Conservation (phyloP, 257 asterid genomes). For the Petunia secreta region DNA sequence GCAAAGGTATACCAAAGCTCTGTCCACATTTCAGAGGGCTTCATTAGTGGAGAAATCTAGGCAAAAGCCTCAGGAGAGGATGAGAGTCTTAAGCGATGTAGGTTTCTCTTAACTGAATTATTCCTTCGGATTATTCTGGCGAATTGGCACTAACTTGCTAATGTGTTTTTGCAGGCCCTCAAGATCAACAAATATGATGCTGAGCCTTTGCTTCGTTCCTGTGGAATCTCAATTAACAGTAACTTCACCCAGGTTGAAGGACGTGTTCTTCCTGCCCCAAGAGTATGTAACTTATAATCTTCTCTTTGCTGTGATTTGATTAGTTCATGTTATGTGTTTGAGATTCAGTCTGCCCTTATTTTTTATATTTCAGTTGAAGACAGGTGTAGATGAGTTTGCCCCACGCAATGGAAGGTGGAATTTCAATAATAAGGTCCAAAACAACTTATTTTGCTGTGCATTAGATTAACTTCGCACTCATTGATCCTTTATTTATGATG, state of each 20-base stretch:
- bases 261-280: slow-evolving; percentile 78
- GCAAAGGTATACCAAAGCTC: slow-evolving; percentile 87
- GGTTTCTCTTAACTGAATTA: slow-evolving; percentile 6
- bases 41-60: slow-evolving; percentile 87
- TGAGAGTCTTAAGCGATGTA: slow-evolving; percentile 67
- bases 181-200: slow-evolving; percentile 74
- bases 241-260: slow-evolving; percentile 85
- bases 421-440: slow-evolving; percentile 69
- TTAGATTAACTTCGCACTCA: not conserved
- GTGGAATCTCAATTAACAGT: slow-evolving; percentile 68
- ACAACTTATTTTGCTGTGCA: not conserved
- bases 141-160: slow-evolving; percentile 9
- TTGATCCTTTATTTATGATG: not conserved
- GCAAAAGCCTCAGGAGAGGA: slow-evolving; percentile 90
- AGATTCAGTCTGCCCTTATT: not conserved
- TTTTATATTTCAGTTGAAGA: slow-evolving; percentile 62
- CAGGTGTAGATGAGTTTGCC: slow-evolving; percentile 75
- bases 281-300: slow-evolving; percentile 40
- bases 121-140: not conserved
- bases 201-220: slow-evolving; percentile 81
- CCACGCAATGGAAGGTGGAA: slow-evolving; percentile 93
- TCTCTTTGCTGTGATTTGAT: not conserved
- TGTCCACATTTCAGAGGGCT: slow-evolving; percentile 73
- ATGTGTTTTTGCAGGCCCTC: slow-evolving; percentile 60
- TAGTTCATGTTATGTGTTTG: not conserved